phyloP scores from a whole-genome alignment of 2,329 filamentous ascomycete species.

The Trichoderma koningiopsis region DNA sequence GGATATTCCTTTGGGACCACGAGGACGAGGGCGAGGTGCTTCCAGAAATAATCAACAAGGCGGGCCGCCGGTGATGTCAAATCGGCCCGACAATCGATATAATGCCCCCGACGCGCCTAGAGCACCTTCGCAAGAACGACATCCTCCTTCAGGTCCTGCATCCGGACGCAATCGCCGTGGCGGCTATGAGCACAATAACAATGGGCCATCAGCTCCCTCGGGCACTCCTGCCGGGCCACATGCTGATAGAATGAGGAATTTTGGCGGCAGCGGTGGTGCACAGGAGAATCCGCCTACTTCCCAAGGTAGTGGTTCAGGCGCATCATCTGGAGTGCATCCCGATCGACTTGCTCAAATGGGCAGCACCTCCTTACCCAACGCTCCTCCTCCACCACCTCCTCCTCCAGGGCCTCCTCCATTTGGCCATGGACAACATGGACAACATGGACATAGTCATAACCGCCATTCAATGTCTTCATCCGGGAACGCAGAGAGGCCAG shows the following conservation, averaged over 20 bases:
- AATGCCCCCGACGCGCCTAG: constrained; percentile 44
- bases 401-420: constrained; percentile 36
- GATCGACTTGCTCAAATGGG: constrained; percentile 54
- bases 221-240: constrained; percentile 37
- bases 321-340: constrained; percentile 48
- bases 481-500: constrained; percentile 39
- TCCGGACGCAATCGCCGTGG: constrained; percentile 51
- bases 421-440: constrained; percentile 26
- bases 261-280: constrained; percentile 33
- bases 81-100: constrained; percentile 48
- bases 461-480: constrained; percentile 38
- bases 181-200: constrained; percentile 44
- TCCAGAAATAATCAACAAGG: constrained; percentile 42
- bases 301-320: constrained; percentile 32
- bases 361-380: constrained; percentile 29
- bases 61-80: constrained; percentile 42
- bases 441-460: constrained; percentile 32
- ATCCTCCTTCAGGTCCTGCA: constrained; percentile 56
- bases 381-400: constrained; percentile 33
- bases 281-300: constrained; percentile 33
- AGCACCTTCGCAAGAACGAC: constrained; percentile 51
- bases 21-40: constrained; percentile 51
- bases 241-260: constrained; percentile 48
- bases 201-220: constrained; percentile 37
- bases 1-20: constrained; percentile 58